These are phyloP conservation scores for Amanita jacksonii DNA, from an alignment of 768 basidiomycete genomes.

Conservation along the genomic window DNA sequence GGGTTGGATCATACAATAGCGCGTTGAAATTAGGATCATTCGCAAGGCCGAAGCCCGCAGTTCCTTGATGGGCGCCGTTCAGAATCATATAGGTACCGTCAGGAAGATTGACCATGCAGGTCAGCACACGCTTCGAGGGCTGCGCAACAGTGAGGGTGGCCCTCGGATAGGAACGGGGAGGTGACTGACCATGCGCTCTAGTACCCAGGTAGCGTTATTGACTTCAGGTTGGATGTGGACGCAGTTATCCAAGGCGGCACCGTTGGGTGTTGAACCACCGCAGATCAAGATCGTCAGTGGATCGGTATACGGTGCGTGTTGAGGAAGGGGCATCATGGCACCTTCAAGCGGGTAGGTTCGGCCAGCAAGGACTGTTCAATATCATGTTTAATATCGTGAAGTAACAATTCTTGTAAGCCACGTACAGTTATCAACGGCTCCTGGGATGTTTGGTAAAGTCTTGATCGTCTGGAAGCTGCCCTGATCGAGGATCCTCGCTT, in stretches of 20 bases:
- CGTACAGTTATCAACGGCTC: constrained; percentile 57
- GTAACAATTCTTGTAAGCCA: not conserved
- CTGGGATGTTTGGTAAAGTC: constrained; percentile 64
- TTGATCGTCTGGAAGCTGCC: constrained; percentile 51
- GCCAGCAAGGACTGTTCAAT: constrained; percentile 44
- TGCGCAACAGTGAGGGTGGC: constrained; percentile 16
- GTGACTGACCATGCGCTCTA: constrained; percentile 68
- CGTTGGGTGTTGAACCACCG: constrained; percentile 61
- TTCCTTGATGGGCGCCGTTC: constrained; percentile 64
- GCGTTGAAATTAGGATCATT: constrained; percentile 54
- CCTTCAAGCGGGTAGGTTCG: constrained; percentile 73
- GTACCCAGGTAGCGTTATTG: constrained; percentile 48
- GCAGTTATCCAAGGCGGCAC: constrained; percentile 55
- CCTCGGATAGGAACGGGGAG: not conserved
- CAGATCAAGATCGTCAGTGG: constrained; percentile 64
- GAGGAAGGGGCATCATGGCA: constrained; percentile 59
- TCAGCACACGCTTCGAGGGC: constrained; percentile 70
- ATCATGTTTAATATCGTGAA: constrained; percentile 4
- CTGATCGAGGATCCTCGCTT: constrained; percentile 68
- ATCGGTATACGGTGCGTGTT: constrained; percentile 63
- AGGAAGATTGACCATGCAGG: constrained; percentile 63
- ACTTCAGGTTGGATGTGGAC: constrained; percentile 60
- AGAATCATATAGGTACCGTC: constrained; percentile 70
- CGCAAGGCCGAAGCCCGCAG: constrained; percentile 67
- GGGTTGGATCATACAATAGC: constrained; percentile 58